Conservation (phyloP, 106 monocot genomes). For the Alisma plantagoaquatica region DNA sequence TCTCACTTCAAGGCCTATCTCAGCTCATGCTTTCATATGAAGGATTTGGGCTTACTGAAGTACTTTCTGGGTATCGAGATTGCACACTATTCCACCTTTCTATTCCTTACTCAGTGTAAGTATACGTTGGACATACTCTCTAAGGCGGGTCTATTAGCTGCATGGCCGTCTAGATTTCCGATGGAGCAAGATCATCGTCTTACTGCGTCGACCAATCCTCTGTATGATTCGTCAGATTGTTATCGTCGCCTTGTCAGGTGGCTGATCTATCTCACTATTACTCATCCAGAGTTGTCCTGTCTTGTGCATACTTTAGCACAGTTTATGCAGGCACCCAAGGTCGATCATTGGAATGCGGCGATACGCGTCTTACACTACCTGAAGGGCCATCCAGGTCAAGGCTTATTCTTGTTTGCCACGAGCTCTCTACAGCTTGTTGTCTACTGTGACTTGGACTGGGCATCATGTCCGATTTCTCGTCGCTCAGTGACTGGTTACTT, state of each 20-base stretch:
- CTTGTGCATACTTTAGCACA: neutral
- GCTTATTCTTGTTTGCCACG: neutral
- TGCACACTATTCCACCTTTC: no score
- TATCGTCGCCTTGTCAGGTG: no score
- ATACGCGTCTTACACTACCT: neutral
- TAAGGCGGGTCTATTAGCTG: no score
- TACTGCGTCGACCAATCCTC: no score
- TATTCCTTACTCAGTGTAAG: no score
- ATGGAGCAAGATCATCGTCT: no score
- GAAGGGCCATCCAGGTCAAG: neutral
- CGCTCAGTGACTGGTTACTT: neutral
- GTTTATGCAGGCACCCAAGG: neutral
- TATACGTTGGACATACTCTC: no score
- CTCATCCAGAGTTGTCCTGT: constrained; percentile 1
- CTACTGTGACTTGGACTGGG: constrained; percentile 5
- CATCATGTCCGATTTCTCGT: neutral
- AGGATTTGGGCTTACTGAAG: neutral
- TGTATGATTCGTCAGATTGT: no score
- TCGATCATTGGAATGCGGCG: neutral
- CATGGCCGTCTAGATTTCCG: no score
- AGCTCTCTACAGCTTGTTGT: neutral
- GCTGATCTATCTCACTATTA: neutral
- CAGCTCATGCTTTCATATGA: no score
- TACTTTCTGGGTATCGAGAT: neutral
- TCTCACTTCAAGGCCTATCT: no score